Evolutionary conservation across 169 alveolate genomes (phyloP).

Genomic region (Plasmodium gaboni): DNA sequence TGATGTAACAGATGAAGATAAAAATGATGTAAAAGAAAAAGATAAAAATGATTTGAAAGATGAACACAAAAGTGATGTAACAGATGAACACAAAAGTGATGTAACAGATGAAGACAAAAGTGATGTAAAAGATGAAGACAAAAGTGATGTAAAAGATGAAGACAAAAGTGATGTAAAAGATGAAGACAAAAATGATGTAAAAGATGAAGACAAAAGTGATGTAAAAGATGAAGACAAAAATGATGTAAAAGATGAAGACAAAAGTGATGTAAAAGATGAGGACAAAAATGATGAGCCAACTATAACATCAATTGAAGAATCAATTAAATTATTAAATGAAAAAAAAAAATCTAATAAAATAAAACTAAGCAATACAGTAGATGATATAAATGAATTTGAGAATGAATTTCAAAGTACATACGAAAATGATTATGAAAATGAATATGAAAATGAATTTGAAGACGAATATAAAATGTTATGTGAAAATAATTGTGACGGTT

Average conservation of each 20-base stretch:
- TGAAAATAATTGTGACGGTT: background rate
- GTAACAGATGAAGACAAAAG: background rate
- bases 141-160: background rate
- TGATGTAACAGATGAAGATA: constrained; percentile 9
- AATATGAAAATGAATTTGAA: constrained; percentile 17
- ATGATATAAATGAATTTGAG: background rate
- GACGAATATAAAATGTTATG: background rate
- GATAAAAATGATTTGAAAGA: background rate
- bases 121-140: background rate
- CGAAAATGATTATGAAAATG: constrained; percentile 1
- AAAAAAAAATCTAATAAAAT: no score
- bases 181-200: background rate
- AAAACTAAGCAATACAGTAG: no score
- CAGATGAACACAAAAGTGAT: background rate
- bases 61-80: background rate
- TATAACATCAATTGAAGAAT: background rate
- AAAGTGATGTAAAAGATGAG: background rate
- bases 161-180: constrained; percentile 10
- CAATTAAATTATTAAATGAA: no score
- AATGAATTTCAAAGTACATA: background rate
- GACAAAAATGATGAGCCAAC: constrained; percentile 1
- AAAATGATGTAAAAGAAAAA: background rate
- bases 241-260: background rate
- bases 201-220: background rate
- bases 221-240: constrained; percentile 11